Evolutionary conservation across 2,329 filamentous ascomycete species (phyloP).

Genomic region (Penicillium sp.): DNA sequence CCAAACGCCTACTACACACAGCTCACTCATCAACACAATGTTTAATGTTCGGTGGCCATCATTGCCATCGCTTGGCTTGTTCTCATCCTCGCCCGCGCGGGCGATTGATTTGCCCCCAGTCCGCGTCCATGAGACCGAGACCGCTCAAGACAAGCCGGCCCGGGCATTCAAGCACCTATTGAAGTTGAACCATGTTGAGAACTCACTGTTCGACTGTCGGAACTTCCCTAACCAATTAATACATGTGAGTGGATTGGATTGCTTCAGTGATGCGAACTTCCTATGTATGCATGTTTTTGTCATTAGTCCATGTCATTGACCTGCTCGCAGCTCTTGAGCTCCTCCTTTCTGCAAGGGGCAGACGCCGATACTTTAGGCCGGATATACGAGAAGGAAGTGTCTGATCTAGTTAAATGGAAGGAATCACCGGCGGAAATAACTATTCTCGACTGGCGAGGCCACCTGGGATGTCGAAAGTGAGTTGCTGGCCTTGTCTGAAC

Average conservation of each 20-base stretch:
- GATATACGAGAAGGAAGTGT: constrained; percentile 69
- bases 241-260: constrained; percentile 46
- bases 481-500: constrained; percentile 13
- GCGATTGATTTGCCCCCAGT: constrained; percentile 54
- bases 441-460: constrained; percentile 76
- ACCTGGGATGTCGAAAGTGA: constrained; percentile 62
- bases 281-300: neutral
- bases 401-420: constrained; percentile 66
- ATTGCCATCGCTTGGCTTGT: constrained; percentile 20
- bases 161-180: constrained; percentile 82
- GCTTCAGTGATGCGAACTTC: neutral
- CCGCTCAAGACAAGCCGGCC: constrained; percentile 65
- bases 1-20: neutral
- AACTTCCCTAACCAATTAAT: constrained; percentile 74
- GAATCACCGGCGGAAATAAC: constrained; percentile 78
- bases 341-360: constrained; percentile 77
- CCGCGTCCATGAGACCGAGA: constrained; percentile 70
- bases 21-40: constrained; percentile 10
- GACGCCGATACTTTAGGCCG: constrained; percentile 62
- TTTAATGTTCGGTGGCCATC: constrained; percentile 20
- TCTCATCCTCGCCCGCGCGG: constrained; percentile 12
- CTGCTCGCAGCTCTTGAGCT: constrained; percentile 56
- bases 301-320: constrained; percentile 5
- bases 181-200: constrained; percentile 82
- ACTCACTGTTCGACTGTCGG: constrained; percentile 67